Percentiles rank a stretch among this genome's conserved stretches.
Evolutionary conservation across 148 eudicot species (phyloP).

Genomic region (Amaranthus cruentus): DNA sequence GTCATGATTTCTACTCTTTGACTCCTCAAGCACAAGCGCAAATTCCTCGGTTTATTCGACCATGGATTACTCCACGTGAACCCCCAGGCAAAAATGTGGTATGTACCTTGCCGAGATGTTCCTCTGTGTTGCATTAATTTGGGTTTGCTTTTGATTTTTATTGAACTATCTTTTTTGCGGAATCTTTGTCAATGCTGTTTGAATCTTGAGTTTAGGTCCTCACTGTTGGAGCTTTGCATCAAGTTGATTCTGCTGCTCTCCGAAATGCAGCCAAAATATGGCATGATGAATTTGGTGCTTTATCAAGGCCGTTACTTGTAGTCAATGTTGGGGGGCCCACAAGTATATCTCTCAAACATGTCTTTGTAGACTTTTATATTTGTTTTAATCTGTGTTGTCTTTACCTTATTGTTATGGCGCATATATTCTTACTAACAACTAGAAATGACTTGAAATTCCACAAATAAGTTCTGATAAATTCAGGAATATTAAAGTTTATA

Average conservation of each 20-base stretch:
- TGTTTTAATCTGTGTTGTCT: neutral
- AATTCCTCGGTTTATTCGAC: conserved; percentile 70
- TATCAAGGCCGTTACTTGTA: conserved; percentile 86
- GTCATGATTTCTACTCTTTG: conserved; percentile 83
- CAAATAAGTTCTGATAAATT: too few relatives aligned
- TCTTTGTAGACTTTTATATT: neutral
- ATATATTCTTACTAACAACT: too few relatives aligned
- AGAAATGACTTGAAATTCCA: too few relatives aligned
- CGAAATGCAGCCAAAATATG: conserved; percentile 77
- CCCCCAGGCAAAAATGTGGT: conserved; percentile 87
- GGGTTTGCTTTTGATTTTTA: conserved; percentile 2
- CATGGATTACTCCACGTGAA: conserved; percentile 83
- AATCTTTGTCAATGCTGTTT: conserved; percentile 2
- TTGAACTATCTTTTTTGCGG: neutral
- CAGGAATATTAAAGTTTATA: too few relatives aligned
- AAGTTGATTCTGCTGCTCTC: conserved; percentile 68
- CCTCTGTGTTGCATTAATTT: conserved; percentile 4
- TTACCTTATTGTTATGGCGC: neutral
- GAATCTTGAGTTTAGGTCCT: conserved; percentile 58
- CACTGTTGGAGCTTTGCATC: conserved; percentile 92
- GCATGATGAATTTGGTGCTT: conserved; percentile 89
- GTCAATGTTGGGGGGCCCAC: conserved; percentile 95
- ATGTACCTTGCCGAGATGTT: conserved; percentile 24
- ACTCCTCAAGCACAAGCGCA: conserved; percentile 77
- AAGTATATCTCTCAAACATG: conserved; percentile 37